Evolutionary conservation across 176 grass and related monocot genomes (phyloP).

Genomic region (Carex kokanica): DNA sequence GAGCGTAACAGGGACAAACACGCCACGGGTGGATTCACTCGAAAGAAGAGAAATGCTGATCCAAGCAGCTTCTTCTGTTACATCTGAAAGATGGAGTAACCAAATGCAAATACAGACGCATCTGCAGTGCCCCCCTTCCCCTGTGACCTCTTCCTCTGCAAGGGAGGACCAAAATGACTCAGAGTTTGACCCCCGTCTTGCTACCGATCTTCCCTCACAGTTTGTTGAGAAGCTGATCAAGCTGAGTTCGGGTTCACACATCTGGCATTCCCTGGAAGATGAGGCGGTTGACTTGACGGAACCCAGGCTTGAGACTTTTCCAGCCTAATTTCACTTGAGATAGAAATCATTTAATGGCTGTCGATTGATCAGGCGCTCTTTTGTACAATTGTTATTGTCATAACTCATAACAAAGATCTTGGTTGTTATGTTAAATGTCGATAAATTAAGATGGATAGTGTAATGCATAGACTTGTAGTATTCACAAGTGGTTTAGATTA

Average conservation of each 20-base stretch:
- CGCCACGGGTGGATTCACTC: background rate
- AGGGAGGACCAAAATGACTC: slow-evolving; percentile 12
- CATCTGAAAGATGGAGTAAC: slow-evolving; percentile 32
- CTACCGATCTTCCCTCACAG: slow-evolving; percentile 31
- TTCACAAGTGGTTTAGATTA: background rate
- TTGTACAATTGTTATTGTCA: background rate
- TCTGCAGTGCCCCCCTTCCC: background rate
- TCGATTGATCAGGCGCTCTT: background rate
- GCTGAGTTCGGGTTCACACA: slow-evolving; percentile 33
- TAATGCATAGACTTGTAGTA: background rate
- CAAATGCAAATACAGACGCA: slow-evolving; percentile 17
- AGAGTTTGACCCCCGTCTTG: background rate
- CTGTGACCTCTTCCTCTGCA: background rate
- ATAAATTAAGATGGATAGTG: background rate
- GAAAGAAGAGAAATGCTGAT: slow-evolving; percentile 1
- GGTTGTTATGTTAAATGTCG: background rate
- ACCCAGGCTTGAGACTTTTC: slow-evolving; percentile 67
- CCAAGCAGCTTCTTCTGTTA: background rate
- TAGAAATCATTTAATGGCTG: background rate
- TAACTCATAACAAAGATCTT: background rate
- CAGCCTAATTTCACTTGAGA: slow-evolving; percentile 10
- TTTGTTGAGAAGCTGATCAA: slow-evolving; percentile 33
- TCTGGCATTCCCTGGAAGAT: slow-evolving; percentile 44
- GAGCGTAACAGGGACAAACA: slow-evolving; percentile 16
- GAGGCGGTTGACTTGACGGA: slow-evolving; percentile 76